Evolutionary conservation across 2,329 filamentous ascomycete species (phyloP).

Genomic region (Herpotrichia juniperi): DNA sequence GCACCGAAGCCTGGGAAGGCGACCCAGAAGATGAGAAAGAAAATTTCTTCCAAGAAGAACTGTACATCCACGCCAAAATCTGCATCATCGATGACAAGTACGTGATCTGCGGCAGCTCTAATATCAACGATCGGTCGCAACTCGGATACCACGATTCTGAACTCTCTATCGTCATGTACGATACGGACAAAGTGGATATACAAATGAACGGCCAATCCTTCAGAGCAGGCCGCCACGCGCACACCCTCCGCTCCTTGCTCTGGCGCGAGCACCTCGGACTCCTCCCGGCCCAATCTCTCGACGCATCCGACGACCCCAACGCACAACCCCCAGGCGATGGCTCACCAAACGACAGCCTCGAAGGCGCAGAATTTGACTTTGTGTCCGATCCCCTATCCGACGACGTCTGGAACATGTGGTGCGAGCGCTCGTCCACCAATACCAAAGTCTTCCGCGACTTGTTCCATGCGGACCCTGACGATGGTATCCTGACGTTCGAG

Average conservation of each 20-base stretch:
- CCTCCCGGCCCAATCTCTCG: constrained; percentile 71
- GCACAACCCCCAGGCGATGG: constrained; percentile 74
- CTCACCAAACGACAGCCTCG: constrained; percentile 75
- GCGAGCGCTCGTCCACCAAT: constrained; percentile 69
- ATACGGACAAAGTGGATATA: constrained; percentile 72
- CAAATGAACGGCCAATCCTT: constrained; percentile 80
- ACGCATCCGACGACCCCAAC: constrained; percentile 72
- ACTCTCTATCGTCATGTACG: constrained; percentile 87
- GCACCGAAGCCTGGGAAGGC: constrained; percentile 78
- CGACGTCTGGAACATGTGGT: constrained; percentile 70
- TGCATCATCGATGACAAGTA: constrained; percentile 86
- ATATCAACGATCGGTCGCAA: constrained; percentile 90
- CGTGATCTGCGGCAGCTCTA: constrained; percentile 85
- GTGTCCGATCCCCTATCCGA: constrained; percentile 66
- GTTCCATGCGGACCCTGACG: constrained; percentile 88
- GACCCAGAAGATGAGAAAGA: constrained; percentile 75
- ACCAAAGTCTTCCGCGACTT: constrained; percentile 78
- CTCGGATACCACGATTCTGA: constrained; percentile 90
- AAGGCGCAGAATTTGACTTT: constrained; percentile 68
- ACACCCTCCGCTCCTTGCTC: constrained; percentile 79
- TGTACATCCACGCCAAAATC: constrained; percentile 93
- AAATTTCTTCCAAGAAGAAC: constrained; percentile 93
- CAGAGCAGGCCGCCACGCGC: constrained; percentile 79
- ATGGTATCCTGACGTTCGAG: constrained; percentile 85
- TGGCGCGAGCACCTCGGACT: constrained; percentile 93